Evolutionary conservation across 768 basidiomycete species (phyloP).

Genomic region (Kwoniella pini): DNA sequence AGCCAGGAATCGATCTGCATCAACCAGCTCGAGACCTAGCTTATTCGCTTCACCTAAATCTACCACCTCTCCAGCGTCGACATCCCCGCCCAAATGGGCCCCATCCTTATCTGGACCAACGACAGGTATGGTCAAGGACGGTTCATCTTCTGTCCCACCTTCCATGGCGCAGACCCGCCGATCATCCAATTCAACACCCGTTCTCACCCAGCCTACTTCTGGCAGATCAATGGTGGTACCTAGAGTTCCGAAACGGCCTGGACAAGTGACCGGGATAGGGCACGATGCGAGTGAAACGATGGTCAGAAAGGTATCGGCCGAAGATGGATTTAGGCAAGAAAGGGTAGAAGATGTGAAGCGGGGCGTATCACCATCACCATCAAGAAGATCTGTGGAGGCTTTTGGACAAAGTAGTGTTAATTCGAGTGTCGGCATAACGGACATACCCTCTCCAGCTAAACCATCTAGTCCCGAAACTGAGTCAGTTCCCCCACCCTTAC

Average conservation of each 20-base stretch:
- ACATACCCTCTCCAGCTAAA: constrained; percentile 7
- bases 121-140: constrained; percentile 14
- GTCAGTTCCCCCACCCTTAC: constrained; percentile 10
- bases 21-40: constrained; percentile 12
- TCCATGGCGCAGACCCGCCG: neutral
- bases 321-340: constrained; percentile 10
- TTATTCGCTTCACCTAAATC: constrained; percentile 16
- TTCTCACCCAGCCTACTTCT: constrained; percentile 36
- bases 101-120: constrained; percentile 14
- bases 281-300: constrained; percentile 27
- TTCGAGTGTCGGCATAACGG: neutral
- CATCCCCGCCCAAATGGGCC: constrained; percentile 18
- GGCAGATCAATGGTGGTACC: constrained; percentile 49
- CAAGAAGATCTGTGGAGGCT: neutral
- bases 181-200: constrained; percentile 21
- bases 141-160: neutral
- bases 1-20: constrained; percentile 1
- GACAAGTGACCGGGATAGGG: constrained; percentile 46
- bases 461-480: neutral
- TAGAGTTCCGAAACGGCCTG: constrained; percentile 46
- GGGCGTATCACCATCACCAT: constrained; percentile 1
- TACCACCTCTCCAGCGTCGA: constrained; percentile 5
- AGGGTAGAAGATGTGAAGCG: neutral
- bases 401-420: neutral
- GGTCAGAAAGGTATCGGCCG: constrained; percentile 24